A percentile compares a stretch with the other conserved stretches of the same genome.
Conservation (phyloP, 495 filamentous ascomycete genomes). For the Xylaria palmicola region DNA sequence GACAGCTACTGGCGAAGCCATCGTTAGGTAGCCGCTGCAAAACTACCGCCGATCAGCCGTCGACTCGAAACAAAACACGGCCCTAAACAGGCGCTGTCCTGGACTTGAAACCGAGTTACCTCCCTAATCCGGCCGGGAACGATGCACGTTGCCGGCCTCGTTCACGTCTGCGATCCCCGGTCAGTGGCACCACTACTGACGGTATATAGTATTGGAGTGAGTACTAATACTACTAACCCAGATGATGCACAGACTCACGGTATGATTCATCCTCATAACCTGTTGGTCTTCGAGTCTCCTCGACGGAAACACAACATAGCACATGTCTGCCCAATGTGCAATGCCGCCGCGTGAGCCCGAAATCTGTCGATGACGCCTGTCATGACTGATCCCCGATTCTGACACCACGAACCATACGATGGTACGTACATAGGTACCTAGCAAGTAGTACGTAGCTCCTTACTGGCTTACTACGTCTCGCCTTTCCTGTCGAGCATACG, state of each 20-base stretch:
- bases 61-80: conserved; percentile 1
- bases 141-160: too few relatives aligned
- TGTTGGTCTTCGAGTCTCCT: too few relatives aligned
- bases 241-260: too few relatives aligned
- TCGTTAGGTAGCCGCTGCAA: background rate
- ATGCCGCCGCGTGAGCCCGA: background rate
- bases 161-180: background rate
- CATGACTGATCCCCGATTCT: background rate
- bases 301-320: background rate
- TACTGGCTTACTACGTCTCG: background rate
- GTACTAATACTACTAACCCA: background rate
- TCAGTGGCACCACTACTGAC: background rate
- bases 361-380: background rate
- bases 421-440: too few relatives aligned
- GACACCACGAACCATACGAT: background rate
- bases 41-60: background rate
- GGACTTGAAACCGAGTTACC: background rate
- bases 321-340: too few relatives aligned
- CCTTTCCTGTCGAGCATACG: background rate
- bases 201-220: background rate
- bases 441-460: too few relatives aligned
- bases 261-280: too few relatives aligned
- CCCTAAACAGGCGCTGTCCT: background rate
- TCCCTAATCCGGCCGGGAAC: background rate
- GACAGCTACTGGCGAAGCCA: background rate